Conservation (phyloP, 2,329 filamentous ascomycete genomes). For the Leptographium flavum region DNA sequence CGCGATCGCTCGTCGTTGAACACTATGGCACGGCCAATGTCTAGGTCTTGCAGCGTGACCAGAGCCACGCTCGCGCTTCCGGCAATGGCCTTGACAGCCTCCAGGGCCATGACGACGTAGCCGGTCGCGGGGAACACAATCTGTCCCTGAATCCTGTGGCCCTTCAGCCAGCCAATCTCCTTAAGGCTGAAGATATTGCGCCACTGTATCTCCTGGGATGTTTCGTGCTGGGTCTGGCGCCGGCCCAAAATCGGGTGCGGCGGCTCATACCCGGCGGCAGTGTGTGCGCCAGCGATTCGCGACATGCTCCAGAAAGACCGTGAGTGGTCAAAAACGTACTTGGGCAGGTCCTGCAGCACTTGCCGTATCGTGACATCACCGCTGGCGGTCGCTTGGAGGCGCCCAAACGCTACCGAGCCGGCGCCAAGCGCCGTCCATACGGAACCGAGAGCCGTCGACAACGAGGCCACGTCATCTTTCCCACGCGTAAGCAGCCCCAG, state of each 20-base stretch:
- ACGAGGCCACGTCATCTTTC: slow-evolving; percentile 29
- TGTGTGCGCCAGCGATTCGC: slow-evolving; percentile 18
- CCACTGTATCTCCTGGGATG: neutral
- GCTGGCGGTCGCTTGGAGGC: slow-evolving; percentile 22
- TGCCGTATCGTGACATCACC: slow-evolving; percentile 2
- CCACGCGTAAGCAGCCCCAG: slow-evolving; percentile 34
- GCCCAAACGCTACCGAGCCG: slow-evolving; percentile 27
- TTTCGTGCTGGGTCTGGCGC: neutral
- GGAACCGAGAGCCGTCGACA: slow-evolving; percentile 27
- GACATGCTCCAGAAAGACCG: slow-evolving; percentile 33
- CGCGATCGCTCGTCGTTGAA: neutral
- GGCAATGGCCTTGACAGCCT: neutral
- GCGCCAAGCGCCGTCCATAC: slow-evolving; percentile 26
- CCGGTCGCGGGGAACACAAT: slow-evolving; percentile 23
- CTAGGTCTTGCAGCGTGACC: neutral
- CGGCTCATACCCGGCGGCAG: neutral
- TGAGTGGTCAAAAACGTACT: slow-evolving; percentile 32
- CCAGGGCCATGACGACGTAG: slow-evolving; percentile 19
- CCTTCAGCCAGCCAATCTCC: slow-evolving; percentile 19
- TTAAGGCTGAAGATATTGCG: slow-evolving; percentile 10
- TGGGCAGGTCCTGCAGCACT: neutral
- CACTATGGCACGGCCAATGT: neutral
- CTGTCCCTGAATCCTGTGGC: slow-evolving; percentile 17
- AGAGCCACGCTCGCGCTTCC: neutral
- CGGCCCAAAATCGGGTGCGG: neutral